A percentile compares a stretch with the other conserved stretches of the same genome.
These are phyloP conservation scores for Euclidium syriacum DNA, from an alignment of 345 rosid species.

Conservation along the genomic window DNA sequence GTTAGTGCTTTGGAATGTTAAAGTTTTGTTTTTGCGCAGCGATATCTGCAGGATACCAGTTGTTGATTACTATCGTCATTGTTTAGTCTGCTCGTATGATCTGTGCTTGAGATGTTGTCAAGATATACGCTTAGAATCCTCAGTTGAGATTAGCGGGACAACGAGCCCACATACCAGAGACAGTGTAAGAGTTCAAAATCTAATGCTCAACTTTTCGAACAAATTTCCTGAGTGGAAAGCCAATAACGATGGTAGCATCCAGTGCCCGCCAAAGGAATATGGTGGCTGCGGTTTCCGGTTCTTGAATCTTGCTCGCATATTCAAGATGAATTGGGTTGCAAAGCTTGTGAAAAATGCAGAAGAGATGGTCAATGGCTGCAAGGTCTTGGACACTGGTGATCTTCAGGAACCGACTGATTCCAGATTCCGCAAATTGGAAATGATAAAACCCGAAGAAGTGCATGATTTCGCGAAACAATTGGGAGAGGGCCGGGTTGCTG, in stretches of 20 bases:
- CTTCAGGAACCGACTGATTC: too few species aligned
- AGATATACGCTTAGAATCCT: conserved; percentile 59
- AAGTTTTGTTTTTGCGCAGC: conserved; percentile 44
- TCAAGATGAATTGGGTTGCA: conserved; percentile 89
- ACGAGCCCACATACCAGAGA: too few species aligned
- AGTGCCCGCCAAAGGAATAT: conserved; percentile 60
- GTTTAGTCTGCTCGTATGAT: conserved; percentile 61
- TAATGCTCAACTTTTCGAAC: conserved; percentile 37
- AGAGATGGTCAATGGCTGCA: conserved; percentile 77
- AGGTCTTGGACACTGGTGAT: conserved; percentile 35
- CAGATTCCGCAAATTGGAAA: conserved; percentile 45
- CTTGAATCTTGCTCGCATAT: conserved; percentile 53
- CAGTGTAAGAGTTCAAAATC: too few species aligned
- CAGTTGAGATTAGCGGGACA: too few species aligned
- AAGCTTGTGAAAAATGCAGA: conserved; percentile 77
- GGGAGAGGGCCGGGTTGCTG: conserved; percentile 54
- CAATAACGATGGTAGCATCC: conserved; percentile 61
- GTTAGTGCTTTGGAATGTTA: neutral
- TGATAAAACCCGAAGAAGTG: conserved; percentile 43
- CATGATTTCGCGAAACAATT: conserved; percentile 54
- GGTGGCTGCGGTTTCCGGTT: conserved; percentile 62
- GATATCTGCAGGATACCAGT: conserved; percentile 74
- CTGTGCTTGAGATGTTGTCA: conserved; percentile 77
- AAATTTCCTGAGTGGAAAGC: conserved; percentile 63
- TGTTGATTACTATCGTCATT: conserved; percentile 76